Percentiles rank a stretch among this genome's conserved stretches.
Conservation (phyloP, 2,329 filamentous ascomycete genomes). For the Fusarium xyrophilum region DNA sequence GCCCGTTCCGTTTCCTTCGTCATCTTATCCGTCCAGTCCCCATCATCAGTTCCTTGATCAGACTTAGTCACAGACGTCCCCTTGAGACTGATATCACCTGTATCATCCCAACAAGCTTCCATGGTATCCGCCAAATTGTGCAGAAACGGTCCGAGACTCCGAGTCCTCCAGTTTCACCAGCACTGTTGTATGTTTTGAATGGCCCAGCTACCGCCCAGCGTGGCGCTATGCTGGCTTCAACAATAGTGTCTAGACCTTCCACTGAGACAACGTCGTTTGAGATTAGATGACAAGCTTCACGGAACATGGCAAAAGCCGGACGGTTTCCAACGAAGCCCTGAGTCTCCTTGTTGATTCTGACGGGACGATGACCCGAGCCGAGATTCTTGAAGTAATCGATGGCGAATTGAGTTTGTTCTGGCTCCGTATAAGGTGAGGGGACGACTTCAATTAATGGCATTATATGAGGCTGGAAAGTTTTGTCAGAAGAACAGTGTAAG, state of each 20-base stretch:
- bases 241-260: constrained; percentile 43
- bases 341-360: constrained; percentile 29
- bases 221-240: constrained; percentile 35
- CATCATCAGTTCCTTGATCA: neutral
- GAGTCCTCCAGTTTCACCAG: constrained; percentile 31
- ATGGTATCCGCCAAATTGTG: constrained; percentile 25
- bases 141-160: constrained; percentile 26
- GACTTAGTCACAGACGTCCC: neutral
- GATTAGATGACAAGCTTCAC: constrained; percentile 25
- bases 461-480: constrained; percentile 9
- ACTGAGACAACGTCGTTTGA: constrained; percentile 29
- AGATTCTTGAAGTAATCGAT: constrained; percentile 22
- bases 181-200: constrained; percentile 35
- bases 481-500: neutral
- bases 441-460: constrained; percentile 34
- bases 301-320: constrained; percentile 23
- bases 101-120: constrained; percentile 29
- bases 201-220: constrained; percentile 35
- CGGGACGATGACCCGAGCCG: constrained; percentile 22
- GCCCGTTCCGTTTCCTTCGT: constrained; percentile 11
- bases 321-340: constrained; percentile 32
- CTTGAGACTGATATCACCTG: constrained; percentile 15
- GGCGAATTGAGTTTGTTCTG: constrained; percentile 15
- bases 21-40: constrained; percentile 22
- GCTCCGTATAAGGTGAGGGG: constrained; percentile 11